Evolutionary conservation across 2,329 filamentous ascomycete genomes (phyloP).

Genomic region (Iodosphaeria phyllophila): DNA sequence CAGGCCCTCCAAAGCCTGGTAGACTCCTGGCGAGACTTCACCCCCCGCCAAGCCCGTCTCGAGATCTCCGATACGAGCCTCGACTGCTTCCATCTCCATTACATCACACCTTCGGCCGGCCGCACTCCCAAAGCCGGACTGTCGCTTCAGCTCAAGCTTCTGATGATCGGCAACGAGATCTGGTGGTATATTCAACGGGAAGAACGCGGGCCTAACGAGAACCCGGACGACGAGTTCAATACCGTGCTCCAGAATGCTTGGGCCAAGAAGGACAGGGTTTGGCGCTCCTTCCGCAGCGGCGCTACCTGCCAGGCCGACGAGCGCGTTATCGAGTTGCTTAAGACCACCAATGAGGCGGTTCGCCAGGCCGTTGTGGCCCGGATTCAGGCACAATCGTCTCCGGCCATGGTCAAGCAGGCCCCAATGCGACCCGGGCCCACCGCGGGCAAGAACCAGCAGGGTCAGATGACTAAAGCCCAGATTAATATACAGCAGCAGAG

Average conservation of each 20-base stretch:
- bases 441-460: slow-evolving; percentile 1
- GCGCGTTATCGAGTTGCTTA: slow-evolving; percentile 25
- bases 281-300: slow-evolving; percentile 16
- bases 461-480: no score
- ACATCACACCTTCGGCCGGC: no score
- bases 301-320: slow-evolving; percentile 21
- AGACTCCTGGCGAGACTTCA: slow-evolving; percentile 25
- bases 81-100: slow-evolving; percentile 39
- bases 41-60: slow-evolving; percentile 25
- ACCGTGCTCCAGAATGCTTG: slow-evolving; percentile 11
- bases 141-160: slow-evolving; percentile 32
- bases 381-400: slow-evolving; percentile 5
- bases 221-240: slow-evolving; percentile 12
- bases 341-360: slow-evolving; percentile 26
- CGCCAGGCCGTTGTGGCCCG: no score
- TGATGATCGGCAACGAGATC: slow-evolving; percentile 24
- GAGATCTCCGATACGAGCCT: slow-evolving; percentile 32
- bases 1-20: slow-evolving; percentile 42
- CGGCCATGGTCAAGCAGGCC: slow-evolving; percentile 8
- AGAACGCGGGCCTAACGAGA: slow-evolving; percentile 7
- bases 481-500: slow-evolving; percentile 4
- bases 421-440: slow-evolving; percentile 6
- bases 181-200: slow-evolving; percentile 31
- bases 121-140: slow-evolving; percentile 17
- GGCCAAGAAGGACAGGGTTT: slow-evolving; percentile 8